These are phyloP conservation scores for Diddensiella transvaalensis DNA, from an alignment of 805 yeast genomes.

Conservation along the genomic window DNA sequence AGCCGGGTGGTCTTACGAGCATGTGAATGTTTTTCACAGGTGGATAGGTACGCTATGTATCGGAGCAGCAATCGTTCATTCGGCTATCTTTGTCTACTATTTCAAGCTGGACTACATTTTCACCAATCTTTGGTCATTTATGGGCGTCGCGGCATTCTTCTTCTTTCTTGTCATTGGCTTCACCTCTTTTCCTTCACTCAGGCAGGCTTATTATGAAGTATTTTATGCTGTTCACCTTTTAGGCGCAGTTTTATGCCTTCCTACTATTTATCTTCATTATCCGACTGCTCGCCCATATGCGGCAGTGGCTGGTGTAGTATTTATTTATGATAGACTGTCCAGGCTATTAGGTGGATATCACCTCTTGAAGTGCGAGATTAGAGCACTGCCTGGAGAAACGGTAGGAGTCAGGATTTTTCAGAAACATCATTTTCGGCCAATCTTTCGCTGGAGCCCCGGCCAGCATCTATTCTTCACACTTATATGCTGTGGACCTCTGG, in stretches of 20 bases:
- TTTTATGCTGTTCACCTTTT: conserved; percentile 23
- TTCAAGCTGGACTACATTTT: conserved; percentile 19
- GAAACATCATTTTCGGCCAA: conserved; percentile 3
- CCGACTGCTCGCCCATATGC: conserved; percentile 25
- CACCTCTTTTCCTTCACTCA: conserved; percentile 16
- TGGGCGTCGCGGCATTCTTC: conserved; percentile 23
- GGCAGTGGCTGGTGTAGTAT: conserved; percentile 20
- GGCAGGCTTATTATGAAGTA: conserved; percentile 19
- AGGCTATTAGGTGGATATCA: conserved; percentile 21
- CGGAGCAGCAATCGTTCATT: conserved; percentile 15
- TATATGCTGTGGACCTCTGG: conserved; percentile 18
- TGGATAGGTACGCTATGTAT: conserved; percentile 32
- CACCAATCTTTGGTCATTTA: conserved; percentile 19
- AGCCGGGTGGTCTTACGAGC: conserved; percentile 45
- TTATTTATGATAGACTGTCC: conserved; percentile 23
- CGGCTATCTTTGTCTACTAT: conserved; percentile 19
- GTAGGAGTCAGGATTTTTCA: conserved; percentile 15
- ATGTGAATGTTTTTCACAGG: conserved; percentile 42
- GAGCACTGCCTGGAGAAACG: conserved; percentile 22
- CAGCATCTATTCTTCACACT: conserved; percentile 27
- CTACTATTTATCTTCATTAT: conserved; percentile 22
- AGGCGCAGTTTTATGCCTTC: conserved; percentile 19
- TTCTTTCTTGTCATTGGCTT: conserved; percentile 21
- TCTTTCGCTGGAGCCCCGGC: conserved; percentile 21
- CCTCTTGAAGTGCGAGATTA: conserved; percentile 14